Evolutionary conservation across 768 basidiomycete genomes (phyloP), one percentile per base, ranked within the genome.

Genomic region (Lentinus brumalis): DNA sequence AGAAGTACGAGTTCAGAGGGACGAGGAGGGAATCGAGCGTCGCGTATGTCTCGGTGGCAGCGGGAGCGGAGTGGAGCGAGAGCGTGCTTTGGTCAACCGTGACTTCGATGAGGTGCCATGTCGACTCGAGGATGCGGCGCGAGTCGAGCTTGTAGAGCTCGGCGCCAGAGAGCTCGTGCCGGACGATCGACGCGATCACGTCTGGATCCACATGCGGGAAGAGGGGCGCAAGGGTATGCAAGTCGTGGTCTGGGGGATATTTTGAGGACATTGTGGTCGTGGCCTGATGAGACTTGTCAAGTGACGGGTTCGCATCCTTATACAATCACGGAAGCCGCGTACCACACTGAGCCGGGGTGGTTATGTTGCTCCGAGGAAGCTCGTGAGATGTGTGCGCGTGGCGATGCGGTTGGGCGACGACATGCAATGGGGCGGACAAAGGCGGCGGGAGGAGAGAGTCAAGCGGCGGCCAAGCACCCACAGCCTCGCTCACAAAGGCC

Each of bases 101-200:
- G 39, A 65, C 39, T 50, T 72, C 68, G 55, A 70, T 57, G 53
- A 72, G 52, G 59, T 70, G 57, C 69, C 69, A 72, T 59, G 67
- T 61, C 26, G 68, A 64, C 56, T 72, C 71, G 41, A 68, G 60
- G 47, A 72, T 68, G 41, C 71, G 71, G 5, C 71, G 67, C n/a
- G 71, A 69, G 63, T 72, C 71, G 45, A 72, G 69, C 66, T 72
- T 70, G 63, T 70, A 72, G 42, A 72, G 52, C 55, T 72, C 69
- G 45, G 59, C 63, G 35, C 63, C 69, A 26, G 66, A 62, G 18
- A 72, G 64, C 31, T 69, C 65, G 52, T 72, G 71, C 35, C 61
- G 50, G 46, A 70, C 57, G 35, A 70, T 63, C 39, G 66, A 54
- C 16, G 57, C 40, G 29, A 72, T 60, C 12, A 62, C 59, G 31